Conservation (phyloP, 1,284 basidiomycete species). For the Moesziomyces sp. region DNA sequence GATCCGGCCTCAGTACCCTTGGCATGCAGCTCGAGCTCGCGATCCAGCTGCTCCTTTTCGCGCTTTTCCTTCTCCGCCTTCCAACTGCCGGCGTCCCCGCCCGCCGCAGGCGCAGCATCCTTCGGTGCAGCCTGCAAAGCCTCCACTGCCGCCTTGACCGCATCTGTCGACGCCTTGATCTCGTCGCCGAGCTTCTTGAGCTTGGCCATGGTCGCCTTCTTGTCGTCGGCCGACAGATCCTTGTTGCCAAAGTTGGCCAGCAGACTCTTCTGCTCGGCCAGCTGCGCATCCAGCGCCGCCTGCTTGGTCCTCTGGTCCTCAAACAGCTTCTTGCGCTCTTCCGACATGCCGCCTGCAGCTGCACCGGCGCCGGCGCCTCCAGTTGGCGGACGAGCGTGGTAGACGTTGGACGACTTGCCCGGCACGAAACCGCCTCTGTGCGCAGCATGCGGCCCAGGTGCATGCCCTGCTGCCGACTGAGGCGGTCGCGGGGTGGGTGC, state of each 20-base stretch:
- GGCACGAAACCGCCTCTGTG: constrained; percentile 54
- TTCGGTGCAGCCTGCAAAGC: constrained; percentile 63
- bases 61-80: constrained; percentile 75
- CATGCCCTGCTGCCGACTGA: constrained; percentile 13
- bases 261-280: constrained; percentile 87
- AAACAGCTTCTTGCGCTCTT: constrained; percentile 68
- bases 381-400: constrained; percentile 51
- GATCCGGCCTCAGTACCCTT: constrained; percentile 69
- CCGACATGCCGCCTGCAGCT: constrained; percentile 28
- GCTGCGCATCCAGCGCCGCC: constrained; percentile 81
- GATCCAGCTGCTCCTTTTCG: constrained; percentile 80
- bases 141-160: constrained; percentile 67
- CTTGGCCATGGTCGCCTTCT: constrained; percentile 81
- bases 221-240: constrained; percentile 77
- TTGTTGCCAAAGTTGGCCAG: constrained; percentile 77
- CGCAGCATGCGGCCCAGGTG: constrained; percentile 6
- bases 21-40: constrained; percentile 69
- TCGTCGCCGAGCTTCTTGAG: constrained; percentile 83
- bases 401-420: constrained; percentile 59
- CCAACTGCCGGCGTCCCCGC: constrained; percentile 68
- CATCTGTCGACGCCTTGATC: constrained; percentile 73
- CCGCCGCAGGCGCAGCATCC: constrained; percentile 18
- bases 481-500: constrained; percentile 77
- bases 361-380: constrained; percentile 14
- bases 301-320: constrained; percentile 74